A percentile compares a stretch with the other conserved stretches of the same genome.
phyloP scores from a whole-genome alignment of 2,329 filamentous ascomycete species.

The Alternaria hordeiaustralica region DNA sequence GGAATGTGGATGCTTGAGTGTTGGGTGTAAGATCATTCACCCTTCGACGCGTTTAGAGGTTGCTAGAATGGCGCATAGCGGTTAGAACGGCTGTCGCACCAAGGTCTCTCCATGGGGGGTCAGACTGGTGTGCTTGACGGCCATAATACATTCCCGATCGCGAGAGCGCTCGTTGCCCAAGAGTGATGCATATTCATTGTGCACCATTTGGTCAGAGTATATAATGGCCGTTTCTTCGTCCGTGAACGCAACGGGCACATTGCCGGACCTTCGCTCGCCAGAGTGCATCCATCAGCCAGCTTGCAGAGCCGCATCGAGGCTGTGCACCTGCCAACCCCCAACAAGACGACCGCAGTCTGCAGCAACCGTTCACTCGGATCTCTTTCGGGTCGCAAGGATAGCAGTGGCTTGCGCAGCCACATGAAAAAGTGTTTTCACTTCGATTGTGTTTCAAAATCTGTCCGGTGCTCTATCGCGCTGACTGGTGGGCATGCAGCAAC shows the following conservation, averaged over 20 bases:
- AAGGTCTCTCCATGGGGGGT: no score
- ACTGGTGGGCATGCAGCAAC: background rate
- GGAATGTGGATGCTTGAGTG: background rate
- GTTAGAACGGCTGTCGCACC: background rate
- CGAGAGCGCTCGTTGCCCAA: background rate
- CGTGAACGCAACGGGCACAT: background rate
- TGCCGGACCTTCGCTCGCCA: background rate
- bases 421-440: background rate
- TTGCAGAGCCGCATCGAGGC: background rate
- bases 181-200: no score
- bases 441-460: background rate
- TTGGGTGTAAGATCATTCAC: fast-evolving
- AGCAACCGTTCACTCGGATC: background rate
- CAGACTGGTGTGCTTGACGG: no score
- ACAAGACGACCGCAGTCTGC: background rate
- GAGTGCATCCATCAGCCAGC: background rate
- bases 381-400: background rate
- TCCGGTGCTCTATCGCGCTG: background rate
- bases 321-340: background rate
- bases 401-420: background rate
- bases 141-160: background rate
- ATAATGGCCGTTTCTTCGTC: background rate
- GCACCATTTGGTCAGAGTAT: no score
- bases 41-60: background rate
- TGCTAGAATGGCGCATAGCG: background rate